Percentiles rank a stretch among this genome's conserved stretches.
These are phyloP conservation scores for Rhizophlyctis rosea DNA, from an alignment of 192 early-diverging fungal species.

Conservation along the genomic window DNA sequence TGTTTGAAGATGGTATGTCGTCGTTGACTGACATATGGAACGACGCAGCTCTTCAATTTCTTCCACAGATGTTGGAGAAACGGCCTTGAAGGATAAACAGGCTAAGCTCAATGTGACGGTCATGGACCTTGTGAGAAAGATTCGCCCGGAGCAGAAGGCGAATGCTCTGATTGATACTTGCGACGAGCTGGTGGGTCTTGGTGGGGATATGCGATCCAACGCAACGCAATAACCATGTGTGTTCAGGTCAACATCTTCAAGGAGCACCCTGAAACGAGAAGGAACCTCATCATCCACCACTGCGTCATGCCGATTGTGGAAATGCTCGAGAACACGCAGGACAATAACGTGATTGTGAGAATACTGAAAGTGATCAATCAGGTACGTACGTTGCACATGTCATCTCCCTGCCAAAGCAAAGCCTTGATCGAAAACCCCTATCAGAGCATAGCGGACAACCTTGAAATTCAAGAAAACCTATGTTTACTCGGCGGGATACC, in stretches of 20 bases:
- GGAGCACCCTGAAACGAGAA: background rate
- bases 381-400: background rate
- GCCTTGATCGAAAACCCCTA: background rate
- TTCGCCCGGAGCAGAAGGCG: background rate
- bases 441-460: background rate
- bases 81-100: background rate
- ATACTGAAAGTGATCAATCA: background rate
- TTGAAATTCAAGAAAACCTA: constrained; percentile 45
- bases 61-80: background rate
- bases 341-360: background rate
- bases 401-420: too few species aligned
- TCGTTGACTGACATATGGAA: background rate
- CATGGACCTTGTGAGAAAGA: background rate
- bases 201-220: background rate
- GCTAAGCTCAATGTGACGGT: background rate
- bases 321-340: background rate
- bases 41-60: background rate
- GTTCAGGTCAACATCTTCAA: background rate
- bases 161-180: background rate
- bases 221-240: too few species aligned
- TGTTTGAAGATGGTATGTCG: background rate
- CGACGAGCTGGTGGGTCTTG: background rate
- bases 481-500: constrained; percentile 56
- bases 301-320: constrained; percentile 1
- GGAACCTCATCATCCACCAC: background rate